A percentile compares a stretch with the other conserved stretches of the same genome.
Conservation (phyloP, 305 asterid species). For the Euphrasia arctica region DNA sequence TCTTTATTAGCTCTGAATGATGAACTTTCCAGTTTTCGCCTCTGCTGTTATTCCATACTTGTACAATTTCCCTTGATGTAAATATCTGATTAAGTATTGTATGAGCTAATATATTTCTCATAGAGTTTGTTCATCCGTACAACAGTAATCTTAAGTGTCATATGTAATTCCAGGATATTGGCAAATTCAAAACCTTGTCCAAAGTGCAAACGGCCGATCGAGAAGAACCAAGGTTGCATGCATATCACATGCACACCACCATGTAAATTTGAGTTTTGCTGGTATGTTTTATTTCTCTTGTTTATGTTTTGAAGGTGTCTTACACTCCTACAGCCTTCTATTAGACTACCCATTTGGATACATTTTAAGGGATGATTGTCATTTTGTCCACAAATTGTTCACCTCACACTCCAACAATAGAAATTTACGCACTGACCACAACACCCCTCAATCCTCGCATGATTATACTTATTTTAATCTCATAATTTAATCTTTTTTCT, state of each 20-base stretch:
- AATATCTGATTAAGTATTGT: constrained; percentile 5
- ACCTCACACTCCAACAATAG: background rate
- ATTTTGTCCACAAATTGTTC: background rate
- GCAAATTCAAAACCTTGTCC: constrained; percentile 97
- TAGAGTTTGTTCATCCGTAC: constrained; percentile 1
- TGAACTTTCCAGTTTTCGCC: too few relatives aligned
- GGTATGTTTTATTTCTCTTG: constrained; percentile 45
- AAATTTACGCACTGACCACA: background rate
- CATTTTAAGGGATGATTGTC: background rate
- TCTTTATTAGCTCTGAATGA: constrained; percentile 1
- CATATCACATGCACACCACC: constrained; percentile 95
- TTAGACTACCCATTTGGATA: constrained; percentile 7
- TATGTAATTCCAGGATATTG: constrained; percentile 64
- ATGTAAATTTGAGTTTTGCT: constrained; percentile 94
- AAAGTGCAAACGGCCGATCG: constrained; percentile 94
- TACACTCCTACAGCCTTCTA: background rate
- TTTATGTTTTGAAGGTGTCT: constrained; percentile 12
- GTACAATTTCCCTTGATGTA: constrained; percentile 4
- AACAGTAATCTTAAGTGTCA: constrained; percentile 20
- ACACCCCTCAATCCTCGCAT: background rate
- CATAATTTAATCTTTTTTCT: background rate
- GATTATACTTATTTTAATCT: background rate
- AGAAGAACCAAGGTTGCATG: constrained; percentile 97
- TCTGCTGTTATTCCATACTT: constrained; percentile 3
- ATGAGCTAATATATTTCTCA: constrained; percentile 21